A percentile compares a stretch with the other conserved stretches of the same genome.
These are phyloP conservation scores for Sclerotinia spermophila DNA, from an alignment of 2,329 filamentous ascomycete genomes.

Conservation along the genomic window DNA sequence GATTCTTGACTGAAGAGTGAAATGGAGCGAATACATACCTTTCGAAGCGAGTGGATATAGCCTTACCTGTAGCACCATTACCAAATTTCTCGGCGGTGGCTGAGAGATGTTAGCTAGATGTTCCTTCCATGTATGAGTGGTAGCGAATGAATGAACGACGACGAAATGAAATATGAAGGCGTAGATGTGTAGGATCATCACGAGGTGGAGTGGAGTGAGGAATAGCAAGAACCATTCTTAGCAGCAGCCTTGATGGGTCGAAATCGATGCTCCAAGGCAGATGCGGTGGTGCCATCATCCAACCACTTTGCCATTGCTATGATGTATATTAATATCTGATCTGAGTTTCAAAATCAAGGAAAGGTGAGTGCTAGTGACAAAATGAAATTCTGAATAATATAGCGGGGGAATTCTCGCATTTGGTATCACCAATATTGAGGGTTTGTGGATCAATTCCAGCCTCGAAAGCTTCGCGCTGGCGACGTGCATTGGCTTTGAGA, in stretches of 20 bases:
- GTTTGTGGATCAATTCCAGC: slow-evolving; percentile 45
- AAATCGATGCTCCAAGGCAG: slow-evolving; percentile 33
- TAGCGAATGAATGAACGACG: slow-evolving; percentile 11
- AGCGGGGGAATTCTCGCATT: slow-evolving; percentile 20
- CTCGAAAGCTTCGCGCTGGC: slow-evolving; percentile 45
- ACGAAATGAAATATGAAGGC: slow-evolving; percentile 21
- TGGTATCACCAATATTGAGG: slow-evolving; percentile 23
- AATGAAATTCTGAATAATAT: background rate
- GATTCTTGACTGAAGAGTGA: background rate
- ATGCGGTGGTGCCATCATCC: slow-evolving; percentile 28
- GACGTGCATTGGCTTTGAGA: slow-evolving; percentile 52
- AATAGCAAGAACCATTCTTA: slow-evolving; percentile 13
- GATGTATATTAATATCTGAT: slow-evolving; percentile 23
- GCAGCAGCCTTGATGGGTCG: slow-evolving; percentile 34
- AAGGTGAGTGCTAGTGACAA: slow-evolving; percentile 19
- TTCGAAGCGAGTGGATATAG: slow-evolving; percentile 32
- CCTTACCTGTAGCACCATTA: slow-evolving; percentile 33
- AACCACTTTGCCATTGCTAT: slow-evolving; percentile 29
- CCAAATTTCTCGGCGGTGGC: slow-evolving; percentile 32
- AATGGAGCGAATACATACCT: slow-evolving; percentile 15
- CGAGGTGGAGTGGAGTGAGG: too few species aligned
- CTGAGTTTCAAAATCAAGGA: background rate
- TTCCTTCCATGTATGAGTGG: slow-evolving; percentile 17
- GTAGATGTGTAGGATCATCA: background rate
- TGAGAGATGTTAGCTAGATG: slow-evolving; percentile 31